Evolutionary conservation across 2,329 filamentous ascomycete genomes (phyloP).

Genomic region (Talaromyces pinophilus): DNA sequence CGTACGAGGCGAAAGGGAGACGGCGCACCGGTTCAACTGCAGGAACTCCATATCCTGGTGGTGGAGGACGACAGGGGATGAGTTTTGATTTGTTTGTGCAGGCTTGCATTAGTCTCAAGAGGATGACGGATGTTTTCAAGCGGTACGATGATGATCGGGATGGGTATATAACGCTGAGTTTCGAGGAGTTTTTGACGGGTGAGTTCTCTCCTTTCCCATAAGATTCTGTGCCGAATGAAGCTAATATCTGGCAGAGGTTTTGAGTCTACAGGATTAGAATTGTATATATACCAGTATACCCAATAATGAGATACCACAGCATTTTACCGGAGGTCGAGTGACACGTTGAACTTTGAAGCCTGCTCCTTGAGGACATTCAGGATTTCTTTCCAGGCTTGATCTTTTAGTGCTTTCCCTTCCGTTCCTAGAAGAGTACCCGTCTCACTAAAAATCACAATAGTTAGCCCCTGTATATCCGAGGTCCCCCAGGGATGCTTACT

Average conservation of each 20-base stretch:
- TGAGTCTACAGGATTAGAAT: constrained; percentile 40
- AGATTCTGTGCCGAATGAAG: background rate
- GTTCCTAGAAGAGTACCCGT: constrained; percentile 35
- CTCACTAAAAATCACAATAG: constrained; percentile 15
- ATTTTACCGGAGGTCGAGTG: background rate
- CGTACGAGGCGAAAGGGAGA: constrained; percentile 69
- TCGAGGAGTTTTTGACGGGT: constrained; percentile 76
- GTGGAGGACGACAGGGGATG: constrained; percentile 58
- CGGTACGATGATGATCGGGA: constrained; percentile 97
- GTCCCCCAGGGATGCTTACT: constrained; percentile 29
- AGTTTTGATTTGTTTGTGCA: constrained; percentile 97
- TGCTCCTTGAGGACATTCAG: constrained; percentile 35
- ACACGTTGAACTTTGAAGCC: constrained; percentile 26
- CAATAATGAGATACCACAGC: constrained; percentile 19
- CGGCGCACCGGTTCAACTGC: constrained; percentile 37
- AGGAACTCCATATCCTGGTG: constrained; percentile 25
- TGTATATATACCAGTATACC: constrained; percentile 15
- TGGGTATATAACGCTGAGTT: constrained; percentile 82
- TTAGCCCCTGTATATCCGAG: background rate
- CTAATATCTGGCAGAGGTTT: constrained; percentile 34
- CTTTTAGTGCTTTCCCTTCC: constrained; percentile 40
- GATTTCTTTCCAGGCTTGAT: constrained; percentile 46
- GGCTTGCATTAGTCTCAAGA: constrained; percentile 92
- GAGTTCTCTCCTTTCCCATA: constrained; percentile 27
- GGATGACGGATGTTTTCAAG: constrained; percentile 99